Evolutionary conservation across 495 filamentous ascomycete species (phyloP).

Genomic region (Daldinia loculata): DNA sequence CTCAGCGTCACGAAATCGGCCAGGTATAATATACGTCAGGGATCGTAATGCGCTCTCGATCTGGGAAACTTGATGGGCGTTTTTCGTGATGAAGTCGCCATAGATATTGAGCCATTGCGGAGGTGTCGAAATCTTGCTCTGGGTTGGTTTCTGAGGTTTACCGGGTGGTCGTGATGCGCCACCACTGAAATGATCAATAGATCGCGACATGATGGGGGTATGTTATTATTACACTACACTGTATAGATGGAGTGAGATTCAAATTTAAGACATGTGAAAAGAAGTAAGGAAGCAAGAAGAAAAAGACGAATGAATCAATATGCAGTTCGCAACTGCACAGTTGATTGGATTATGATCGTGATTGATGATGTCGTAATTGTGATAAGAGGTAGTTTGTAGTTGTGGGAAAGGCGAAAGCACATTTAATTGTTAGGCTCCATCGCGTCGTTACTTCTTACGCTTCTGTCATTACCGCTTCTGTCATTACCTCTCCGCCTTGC

Average conservation of each 20-base stretch:
- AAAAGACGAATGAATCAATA: conserved; percentile 2
- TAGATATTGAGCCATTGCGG: conserved; percentile 83
- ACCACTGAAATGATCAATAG: conserved; percentile 35
- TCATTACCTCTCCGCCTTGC: neutral
- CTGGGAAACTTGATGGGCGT: conserved; percentile 87
- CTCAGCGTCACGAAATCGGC: conserved; percentile 92
- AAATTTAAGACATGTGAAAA: conserved; percentile 11
- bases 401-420: conserved; percentile 3
- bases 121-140: conserved; percentile 57
- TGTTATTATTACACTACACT: neutral
- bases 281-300: conserved; percentile 1
- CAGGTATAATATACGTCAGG: conserved; percentile 94
- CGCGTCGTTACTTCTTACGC: conserved; percentile 24
- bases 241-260: conserved; percentile 5
- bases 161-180: conserved; percentile 32
- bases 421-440: neutral
- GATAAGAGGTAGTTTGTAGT: neutral
- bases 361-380: neutral
- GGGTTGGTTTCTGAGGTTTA: conserved; percentile 35
- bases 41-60: conserved; percentile 92
- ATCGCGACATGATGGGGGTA: conserved; percentile 29
- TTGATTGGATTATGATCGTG: conserved; percentile 1
- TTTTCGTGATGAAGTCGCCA: conserved; percentile 91
- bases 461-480: conserved; percentile 10
- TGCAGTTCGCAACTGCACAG: conserved; percentile 3